phyloP scores from a whole-genome alignment of 2,329 filamentous ascomycete genomes.

The Colletotrichum filicis region DNA sequence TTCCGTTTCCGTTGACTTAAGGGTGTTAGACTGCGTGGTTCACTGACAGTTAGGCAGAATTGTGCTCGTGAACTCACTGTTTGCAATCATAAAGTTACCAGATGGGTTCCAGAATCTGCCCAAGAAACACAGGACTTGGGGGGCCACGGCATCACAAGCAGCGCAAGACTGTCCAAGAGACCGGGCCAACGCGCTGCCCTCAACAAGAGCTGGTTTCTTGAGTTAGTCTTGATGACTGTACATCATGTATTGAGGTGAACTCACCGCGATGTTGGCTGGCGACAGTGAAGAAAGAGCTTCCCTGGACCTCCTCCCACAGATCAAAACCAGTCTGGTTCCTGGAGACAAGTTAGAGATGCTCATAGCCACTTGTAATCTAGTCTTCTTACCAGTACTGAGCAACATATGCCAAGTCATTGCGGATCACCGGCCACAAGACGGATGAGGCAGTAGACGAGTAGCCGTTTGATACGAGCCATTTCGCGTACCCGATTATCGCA shows the following conservation, averaged over 20 bases:
- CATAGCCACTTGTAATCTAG: background rate
- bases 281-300: constrained; percentile 83
- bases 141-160: constrained; percentile 72
- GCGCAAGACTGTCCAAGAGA: constrained; percentile 69
- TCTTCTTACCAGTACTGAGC: constrained; percentile 71
- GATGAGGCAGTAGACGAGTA: constrained; percentile 65
- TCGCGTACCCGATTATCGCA: constrained; percentile 77
- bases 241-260: constrained; percentile 40
- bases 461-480: constrained; percentile 76
- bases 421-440: constrained; percentile 78
- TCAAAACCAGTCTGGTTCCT: constrained; percentile 74
- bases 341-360: constrained; percentile 2
- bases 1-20: constrained; percentile 65
- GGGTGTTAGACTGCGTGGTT: background rate
- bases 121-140: constrained; percentile 78
- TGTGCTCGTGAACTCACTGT: constrained; percentile 57
- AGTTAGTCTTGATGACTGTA: background rate
- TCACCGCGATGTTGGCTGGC: constrained; percentile 74
- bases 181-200: constrained; percentile 75
- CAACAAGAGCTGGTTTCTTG: constrained; percentile 62
- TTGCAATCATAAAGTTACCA: constrained; percentile 71
- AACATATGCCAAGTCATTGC: constrained; percentile 81
- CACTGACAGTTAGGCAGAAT: accelerated
- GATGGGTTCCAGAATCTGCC: constrained; percentile 77
- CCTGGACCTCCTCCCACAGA: constrained; percentile 84